Conservation (phyloP, 345 rosid species). For the Geranium rotundifolium region DNA sequence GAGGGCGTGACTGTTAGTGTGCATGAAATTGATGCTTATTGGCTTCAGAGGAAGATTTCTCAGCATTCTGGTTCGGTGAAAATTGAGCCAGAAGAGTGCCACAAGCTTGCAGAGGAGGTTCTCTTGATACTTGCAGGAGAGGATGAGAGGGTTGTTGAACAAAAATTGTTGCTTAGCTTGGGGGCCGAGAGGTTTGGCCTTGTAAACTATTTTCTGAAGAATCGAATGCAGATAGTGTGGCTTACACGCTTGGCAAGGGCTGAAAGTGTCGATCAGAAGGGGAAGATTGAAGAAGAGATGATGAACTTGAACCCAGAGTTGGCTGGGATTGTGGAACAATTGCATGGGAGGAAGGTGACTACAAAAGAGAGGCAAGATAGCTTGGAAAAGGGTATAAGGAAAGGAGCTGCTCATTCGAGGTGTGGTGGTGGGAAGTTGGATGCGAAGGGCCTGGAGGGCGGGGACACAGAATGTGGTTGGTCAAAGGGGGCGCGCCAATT, state of each 20-base stretch:
- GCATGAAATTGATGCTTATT: constrained; percentile 93
- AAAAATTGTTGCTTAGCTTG: constrained; percentile 46
- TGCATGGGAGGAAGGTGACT: constrained; percentile 89
- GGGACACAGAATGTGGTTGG: constrained; percentile 73
- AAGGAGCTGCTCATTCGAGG: constrained; percentile 85
- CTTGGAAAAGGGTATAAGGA: constrained; percentile 83
- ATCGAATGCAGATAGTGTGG: constrained; percentile 82
- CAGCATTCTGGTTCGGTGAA: constrained; percentile 67
- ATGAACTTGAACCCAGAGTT: constrained; percentile 50
- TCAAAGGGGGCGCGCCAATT: constrained; percentile 71
- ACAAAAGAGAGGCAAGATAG: constrained; percentile 94
- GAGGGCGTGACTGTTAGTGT: constrained; percentile 69
- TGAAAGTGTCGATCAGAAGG: constrained; percentile 72
- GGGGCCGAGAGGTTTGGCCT: constrained; percentile 63
- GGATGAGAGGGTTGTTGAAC: constrained; percentile 78
- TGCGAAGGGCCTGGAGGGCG: constrained; percentile 47
- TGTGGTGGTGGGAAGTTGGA: constrained; percentile 58
- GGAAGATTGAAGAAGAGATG: constrained; percentile 80
- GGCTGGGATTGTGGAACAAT: constrained; percentile 75
- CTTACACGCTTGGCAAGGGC: constrained; percentile 94
- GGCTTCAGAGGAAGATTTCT: constrained; percentile 93
- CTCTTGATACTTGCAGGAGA: constrained; percentile 75
- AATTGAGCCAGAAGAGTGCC: constrained; percentile 83
- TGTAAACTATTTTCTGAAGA: constrained; percentile 54
- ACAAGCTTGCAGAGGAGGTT: constrained; percentile 88